Evolutionary conservation across 1,139 yeast species (phyloP), one percentile per base, ranked within the genome.

Genomic region (Pichia sp.): DNA sequence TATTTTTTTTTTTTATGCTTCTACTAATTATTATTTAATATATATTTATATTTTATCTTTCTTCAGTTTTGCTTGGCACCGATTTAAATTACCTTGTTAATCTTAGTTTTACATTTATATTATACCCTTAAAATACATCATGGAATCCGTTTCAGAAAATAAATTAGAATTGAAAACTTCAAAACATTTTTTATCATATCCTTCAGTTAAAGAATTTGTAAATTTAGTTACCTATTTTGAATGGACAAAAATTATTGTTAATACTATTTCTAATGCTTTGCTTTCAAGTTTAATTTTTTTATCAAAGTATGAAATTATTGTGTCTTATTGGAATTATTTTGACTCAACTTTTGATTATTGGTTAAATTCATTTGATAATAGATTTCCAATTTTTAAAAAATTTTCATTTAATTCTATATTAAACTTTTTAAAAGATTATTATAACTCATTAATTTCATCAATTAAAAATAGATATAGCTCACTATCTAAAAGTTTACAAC

Each of bases 371-470:
- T 30, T 58, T n/a, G 62, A 58, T 40, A 39, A 43, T 23, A 40
- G 41, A 3, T 49, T 54, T 43, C 60, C 62, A 24, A 10, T 25
- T 12, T 16, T 55, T 16, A 50, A 58, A 2, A 46, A 51, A 2
- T 28, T 50, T 32, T 51, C 58, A 4, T 35, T 43, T 35, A 46
- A 42, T 26, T 43, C 43, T 27, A 22, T 46, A 22, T 33, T 37
- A 32, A 43, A 49, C 10, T 30, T 24, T 11, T 5, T 46, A 3
- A 16, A 26, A 25, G 12, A 34, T 11, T 35, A 34, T 25, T 54
- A 51, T 39, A 35, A 42, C 36, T 25, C 43, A 2, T 27, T 46
- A 29, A 34, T 44, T 30, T 40, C 47, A 24, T 24, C 35, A 12
- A 24, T 46, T 5, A 35, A 24, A 16, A 11, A 35, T 4, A 34